These are phyloP conservation scores for Ophiostoma sp. DNA, from an alignment of 2,329 filamentous ascomycete genomes.

Conservation along the genomic window DNA sequence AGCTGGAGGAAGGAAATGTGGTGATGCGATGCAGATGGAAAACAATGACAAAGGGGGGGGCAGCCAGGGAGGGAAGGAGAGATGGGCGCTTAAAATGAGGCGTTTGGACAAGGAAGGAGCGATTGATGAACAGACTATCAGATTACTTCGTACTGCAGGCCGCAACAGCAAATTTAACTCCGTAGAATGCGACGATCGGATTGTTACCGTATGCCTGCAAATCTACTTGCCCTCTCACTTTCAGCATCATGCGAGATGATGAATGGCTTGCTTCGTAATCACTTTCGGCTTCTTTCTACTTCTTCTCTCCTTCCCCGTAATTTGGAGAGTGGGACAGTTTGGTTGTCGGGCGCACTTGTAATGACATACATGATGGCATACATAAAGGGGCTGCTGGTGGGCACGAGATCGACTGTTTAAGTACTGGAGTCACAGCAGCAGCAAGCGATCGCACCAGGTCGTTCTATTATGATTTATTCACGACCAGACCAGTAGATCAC, in stretches of 20 bases:
- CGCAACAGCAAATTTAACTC: too few relatives aligned
- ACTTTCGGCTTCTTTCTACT: not conserved
- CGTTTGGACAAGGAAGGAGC: not conserved
- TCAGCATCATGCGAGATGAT: not conserved
- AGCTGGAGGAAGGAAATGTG: too few relatives aligned
- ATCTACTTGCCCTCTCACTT: too few relatives aligned
- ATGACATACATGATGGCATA: not conserved
- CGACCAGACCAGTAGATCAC: too few relatives aligned
- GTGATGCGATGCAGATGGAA: too few relatives aligned
- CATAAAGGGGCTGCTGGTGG: not conserved
- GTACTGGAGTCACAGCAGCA: too few relatives aligned
- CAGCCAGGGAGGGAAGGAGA: not conserved
- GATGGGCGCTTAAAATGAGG: not conserved
- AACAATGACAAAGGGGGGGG: not conserved
- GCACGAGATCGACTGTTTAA: too few relatives aligned
- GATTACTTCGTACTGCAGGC: too few relatives aligned
- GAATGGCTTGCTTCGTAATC: not conserved
- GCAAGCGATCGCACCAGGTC: not conserved
- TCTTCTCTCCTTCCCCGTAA: not conserved
- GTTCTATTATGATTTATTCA: too few relatives aligned
- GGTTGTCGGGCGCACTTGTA: not conserved
- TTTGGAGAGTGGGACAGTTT: not conserved
- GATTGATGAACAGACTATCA: not conserved
- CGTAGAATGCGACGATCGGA: too few relatives aligned
- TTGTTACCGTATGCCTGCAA: too few relatives aligned